Evolutionary conservation across 139 green algal species (phyloP), one percentile per base, ranked within the genome.

Genomic region (Tetradesmus obliquus): DNA sequence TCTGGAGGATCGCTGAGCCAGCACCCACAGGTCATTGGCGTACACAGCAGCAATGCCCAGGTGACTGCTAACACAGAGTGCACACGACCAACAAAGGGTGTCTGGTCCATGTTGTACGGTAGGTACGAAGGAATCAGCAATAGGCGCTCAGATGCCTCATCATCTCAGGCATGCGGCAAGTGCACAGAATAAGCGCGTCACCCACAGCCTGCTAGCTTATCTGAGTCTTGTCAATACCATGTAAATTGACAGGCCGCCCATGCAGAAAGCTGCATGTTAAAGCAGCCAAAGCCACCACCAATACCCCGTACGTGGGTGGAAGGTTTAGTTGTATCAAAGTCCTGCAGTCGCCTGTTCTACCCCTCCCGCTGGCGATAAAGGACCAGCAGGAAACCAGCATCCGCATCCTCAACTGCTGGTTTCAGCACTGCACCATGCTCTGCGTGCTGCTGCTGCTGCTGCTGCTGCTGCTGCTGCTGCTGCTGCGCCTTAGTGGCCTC

Each of bases 391-490:
- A 19, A 17, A 24, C 15, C 5, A 76, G 66, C 66, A 76, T 7
- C 66, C 17, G 5, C 17, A 76, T 24, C 17, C 66, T 24, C 66
- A 24, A 6, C 17, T 20, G 17, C 66, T 7, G 10, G 15, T 24
- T 76, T 24, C 66, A 24, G 66, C 66, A 76, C n/a, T n/a, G 66
- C 66, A 6, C 12, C 66, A 76, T 5, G 5, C 5, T n/a, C 3
- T 6, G 2, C n/a, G 15, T 66, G 6, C 57, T 66, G 57, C 57
- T 66, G 57, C 57, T 66, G 57, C 57, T 55, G 22, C 80, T 5
- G 13, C 10, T 85, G 45, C 80, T 85, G 80, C 80, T 66, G 51
- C 80, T 86, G 80, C 51, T 86, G 80, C 51, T 66, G 80, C 51
- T 71, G 10, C 15, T 71, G 54, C 19, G 19, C 82, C 54, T 74